phyloP scores from a whole-genome alignment of 768 basidiomycete genomes.

The Cystobasidium ongulense region DNA sequence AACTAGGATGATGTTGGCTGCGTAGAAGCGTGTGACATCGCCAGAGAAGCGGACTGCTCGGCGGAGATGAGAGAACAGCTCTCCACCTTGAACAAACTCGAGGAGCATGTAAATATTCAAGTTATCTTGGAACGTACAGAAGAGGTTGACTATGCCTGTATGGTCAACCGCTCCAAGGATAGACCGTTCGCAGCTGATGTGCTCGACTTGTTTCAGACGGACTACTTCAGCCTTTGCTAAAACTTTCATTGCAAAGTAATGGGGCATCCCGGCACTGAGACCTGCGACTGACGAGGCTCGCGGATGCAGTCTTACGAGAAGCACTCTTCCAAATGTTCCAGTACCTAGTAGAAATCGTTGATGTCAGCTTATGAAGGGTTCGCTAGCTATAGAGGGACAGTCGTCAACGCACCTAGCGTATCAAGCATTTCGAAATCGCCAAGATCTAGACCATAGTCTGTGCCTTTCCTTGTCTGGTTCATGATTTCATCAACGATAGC shows the following conservation, averaged over 20 bases:
- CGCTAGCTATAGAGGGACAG: background rate
- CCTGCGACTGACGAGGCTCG: slow-evolving; percentile 40
- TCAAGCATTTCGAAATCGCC: slow-evolving; percentile 42
- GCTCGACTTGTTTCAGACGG: slow-evolving; percentile 85
- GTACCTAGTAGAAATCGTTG: slow-evolving; percentile 56
- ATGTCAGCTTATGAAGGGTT: background rate
- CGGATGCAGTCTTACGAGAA: slow-evolving; percentile 69
- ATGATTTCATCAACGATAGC: slow-evolving; percentile 28
- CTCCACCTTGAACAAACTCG: slow-evolving; percentile 62
- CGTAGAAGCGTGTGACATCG: slow-evolving; percentile 95
- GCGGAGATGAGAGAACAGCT: slow-evolving; percentile 92
- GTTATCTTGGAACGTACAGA: slow-evolving; percentile 76
- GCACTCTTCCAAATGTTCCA: slow-evolving; percentile 88
- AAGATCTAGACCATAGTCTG: slow-evolving; percentile 36
- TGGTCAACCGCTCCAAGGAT: slow-evolving; percentile 86
- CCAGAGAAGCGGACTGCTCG: slow-evolving; percentile 89
- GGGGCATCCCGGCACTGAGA: slow-evolving; percentile 51
- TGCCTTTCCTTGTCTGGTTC: slow-evolving; percentile 34
- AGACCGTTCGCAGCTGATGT: slow-evolving; percentile 90
- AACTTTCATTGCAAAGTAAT: slow-evolving; percentile 79
- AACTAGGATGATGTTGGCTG: slow-evolving; percentile 89
- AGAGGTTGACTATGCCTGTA: slow-evolving; percentile 89
- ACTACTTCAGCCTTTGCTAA: slow-evolving; percentile 77
- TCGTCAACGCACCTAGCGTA: slow-evolving; percentile 38
- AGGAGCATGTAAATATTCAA: slow-evolving; percentile 97